These are phyloP conservation scores for Alternaria sp. DNA, from an alignment of 2,329 filamentous ascomycete species.

Conservation along the genomic window DNA sequence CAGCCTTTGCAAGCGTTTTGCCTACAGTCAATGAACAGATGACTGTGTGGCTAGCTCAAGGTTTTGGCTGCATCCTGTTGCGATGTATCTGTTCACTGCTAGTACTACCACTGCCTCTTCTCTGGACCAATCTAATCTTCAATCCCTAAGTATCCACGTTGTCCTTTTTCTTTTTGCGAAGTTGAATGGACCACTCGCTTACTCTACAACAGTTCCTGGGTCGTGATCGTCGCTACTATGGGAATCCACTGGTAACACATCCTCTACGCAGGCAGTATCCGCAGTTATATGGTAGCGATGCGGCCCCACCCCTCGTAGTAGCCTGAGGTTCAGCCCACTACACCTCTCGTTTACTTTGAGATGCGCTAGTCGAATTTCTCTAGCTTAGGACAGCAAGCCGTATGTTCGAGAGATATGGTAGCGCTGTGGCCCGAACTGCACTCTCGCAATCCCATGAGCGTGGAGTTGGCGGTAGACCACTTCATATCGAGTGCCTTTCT, in stretches of 20 bases:
- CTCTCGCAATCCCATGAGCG: neutral
- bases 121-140: neutral
- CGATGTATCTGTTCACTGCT: neutral
- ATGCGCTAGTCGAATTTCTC: neutral
- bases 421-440: neutral
- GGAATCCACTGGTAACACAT: neutral
- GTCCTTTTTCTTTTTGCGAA: neutral
- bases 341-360: neutral
- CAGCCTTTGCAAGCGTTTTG: neutral
- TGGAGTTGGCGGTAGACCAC: neutral
- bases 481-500: neutral
- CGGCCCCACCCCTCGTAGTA: neutral
- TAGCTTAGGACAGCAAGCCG: neutral
- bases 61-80: neutral
- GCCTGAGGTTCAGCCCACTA: neutral
- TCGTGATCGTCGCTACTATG: neutral
- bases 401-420: neutral
- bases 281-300: neutral
- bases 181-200: neutral
- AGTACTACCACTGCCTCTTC: neutral
- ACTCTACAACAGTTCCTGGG: neutral
- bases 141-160: neutral
- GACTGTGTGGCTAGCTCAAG: neutral
- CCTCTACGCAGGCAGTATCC: neutral
- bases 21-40: neutral